Conservation (phyloP, 176 grass and related monocot genomes). For the Metroxylon sagu region DNA sequence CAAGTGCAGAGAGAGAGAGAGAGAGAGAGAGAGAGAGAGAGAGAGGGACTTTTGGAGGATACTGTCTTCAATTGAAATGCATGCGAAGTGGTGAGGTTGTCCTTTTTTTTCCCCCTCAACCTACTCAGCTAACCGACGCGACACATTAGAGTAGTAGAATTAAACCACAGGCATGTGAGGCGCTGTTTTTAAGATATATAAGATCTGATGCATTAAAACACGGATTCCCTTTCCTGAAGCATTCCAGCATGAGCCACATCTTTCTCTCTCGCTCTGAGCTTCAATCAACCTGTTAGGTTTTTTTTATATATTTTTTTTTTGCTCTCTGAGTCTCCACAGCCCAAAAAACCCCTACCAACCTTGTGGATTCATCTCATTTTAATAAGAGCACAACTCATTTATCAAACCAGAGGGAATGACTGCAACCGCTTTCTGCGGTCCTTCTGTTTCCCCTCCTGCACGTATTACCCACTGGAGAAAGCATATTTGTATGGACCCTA, state of each 20-base stretch:
- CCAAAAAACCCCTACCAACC: too few relatives aligned
- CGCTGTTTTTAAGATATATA: slow-evolving; percentile 19
- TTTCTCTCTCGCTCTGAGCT: slow-evolving; percentile 16
- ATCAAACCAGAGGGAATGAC: too few relatives aligned
- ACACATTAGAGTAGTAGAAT: slow-evolving; percentile 34
- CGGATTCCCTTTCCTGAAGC: slow-evolving; percentile 37
- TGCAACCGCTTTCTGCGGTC: too few relatives aligned
- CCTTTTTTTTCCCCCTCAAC: slow-evolving; percentile 1
- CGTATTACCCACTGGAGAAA: too few relatives aligned
- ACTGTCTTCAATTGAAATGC: neutral
- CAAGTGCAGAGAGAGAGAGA: too few relatives aligned
- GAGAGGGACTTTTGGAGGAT: neutral
- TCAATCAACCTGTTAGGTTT: neutral
- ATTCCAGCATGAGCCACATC: slow-evolving; percentile 21
- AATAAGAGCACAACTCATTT: too few relatives aligned
- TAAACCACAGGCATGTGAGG: slow-evolving; percentile 26
- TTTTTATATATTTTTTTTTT: too few relatives aligned
- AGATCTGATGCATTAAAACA: slow-evolving; percentile 21
- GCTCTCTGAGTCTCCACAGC: too few relatives aligned
- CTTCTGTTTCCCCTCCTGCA: too few relatives aligned
- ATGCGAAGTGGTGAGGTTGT: slow-evolving; percentile 24
- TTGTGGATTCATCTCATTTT: too few relatives aligned
- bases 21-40: too few relatives aligned
- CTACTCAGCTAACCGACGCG: slow-evolving; percentile 16
- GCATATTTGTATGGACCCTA: too few relatives aligned